phyloP scores from a whole-genome alignment of 2,329 filamentous ascomycete species.

The Ophiostoma sp. region DNA sequence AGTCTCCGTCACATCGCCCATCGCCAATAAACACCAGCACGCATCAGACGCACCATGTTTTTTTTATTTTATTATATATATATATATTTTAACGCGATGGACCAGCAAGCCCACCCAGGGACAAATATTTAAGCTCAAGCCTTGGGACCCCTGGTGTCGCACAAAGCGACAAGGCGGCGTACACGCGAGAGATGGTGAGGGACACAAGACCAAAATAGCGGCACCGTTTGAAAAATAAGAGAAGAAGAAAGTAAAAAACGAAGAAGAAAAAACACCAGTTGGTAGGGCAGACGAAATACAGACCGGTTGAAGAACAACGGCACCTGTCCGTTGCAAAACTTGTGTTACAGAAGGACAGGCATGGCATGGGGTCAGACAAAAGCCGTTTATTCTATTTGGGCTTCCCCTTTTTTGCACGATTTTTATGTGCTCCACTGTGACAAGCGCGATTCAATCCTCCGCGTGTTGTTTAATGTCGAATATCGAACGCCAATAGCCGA shows the following conservation, averaged over 20 bases:
- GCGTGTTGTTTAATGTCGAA: background rate
- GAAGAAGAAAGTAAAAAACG: background rate
- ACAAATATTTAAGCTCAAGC: conserved; percentile 12
- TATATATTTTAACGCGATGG: background rate
- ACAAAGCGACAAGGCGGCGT: conserved; percentile 2
- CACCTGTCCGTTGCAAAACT: background rate
- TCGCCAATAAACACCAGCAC: background rate
- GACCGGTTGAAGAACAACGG: background rate
- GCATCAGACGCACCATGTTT: background rate
- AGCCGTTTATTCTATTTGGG: background rate
- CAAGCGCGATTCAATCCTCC: background rate
- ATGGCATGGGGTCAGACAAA: background rate
- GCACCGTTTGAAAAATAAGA: background rate
- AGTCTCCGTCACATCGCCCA: conserved; percentile 23
- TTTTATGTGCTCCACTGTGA: background rate
- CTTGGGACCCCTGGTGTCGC: conserved; percentile 12
- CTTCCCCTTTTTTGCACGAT: background rate
- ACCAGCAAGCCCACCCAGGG: background rate
- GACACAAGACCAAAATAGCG: background rate
- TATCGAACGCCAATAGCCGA: background rate
- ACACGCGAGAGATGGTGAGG: background rate
- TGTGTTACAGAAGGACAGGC: conserved; percentile 4
- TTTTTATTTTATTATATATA: too few relatives aligned
- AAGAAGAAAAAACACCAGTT: background rate
- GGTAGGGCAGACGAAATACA: background rate